phyloP scores from a whole-genome alignment of 495 filamentous ascomycete genomes.

The Penicillium subrubescens region DNA sequence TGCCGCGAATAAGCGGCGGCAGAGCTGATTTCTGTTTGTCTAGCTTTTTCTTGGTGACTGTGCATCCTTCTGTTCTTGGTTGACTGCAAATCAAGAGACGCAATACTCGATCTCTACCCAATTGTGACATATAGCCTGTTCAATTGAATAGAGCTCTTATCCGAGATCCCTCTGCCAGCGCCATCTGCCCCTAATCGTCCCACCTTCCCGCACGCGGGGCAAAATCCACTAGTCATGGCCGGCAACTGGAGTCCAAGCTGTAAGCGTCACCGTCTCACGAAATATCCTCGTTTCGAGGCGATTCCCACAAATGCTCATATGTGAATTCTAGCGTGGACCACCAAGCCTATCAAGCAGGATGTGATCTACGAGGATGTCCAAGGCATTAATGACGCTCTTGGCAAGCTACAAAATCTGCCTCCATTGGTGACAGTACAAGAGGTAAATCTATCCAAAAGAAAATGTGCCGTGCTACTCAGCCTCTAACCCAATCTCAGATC shows the following conservation, averaged over 20 bases:
- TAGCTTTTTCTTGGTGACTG: constrained; percentile 9
- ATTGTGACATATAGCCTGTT: not conserved
- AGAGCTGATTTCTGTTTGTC: constrained; percentile 1
- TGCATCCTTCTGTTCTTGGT: constrained; percentile 10
- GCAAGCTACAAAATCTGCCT: constrained; percentile 75
- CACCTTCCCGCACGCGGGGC: constrained; percentile 12
- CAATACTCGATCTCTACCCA: not conserved
- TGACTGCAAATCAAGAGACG: not conserved
- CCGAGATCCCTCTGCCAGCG: not conserved
- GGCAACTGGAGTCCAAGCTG: constrained; percentile 39
- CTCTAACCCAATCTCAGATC: constrained; percentile 54
- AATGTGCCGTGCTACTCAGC: not conserved
- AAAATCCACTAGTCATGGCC: constrained; percentile 23
- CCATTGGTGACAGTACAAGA: constrained; percentile 88
- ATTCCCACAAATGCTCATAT: not conserved
- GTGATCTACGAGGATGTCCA: constrained; percentile 74
- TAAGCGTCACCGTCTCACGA: constrained; percentile 17
- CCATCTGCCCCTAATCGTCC: constrained; percentile 1
- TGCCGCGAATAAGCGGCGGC: constrained; percentile 29
- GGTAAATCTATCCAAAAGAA: constrained; percentile 27
- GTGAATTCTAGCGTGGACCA: constrained; percentile 66
- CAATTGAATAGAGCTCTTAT: not conserved
- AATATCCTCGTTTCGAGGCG: not conserved
- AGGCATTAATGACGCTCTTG: constrained; percentile 63
- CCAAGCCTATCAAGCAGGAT: constrained; percentile 89